Evolutionary conservation across 306 rosid genomes (phyloP).

Genomic region (Fragaria iinumae): DNA sequence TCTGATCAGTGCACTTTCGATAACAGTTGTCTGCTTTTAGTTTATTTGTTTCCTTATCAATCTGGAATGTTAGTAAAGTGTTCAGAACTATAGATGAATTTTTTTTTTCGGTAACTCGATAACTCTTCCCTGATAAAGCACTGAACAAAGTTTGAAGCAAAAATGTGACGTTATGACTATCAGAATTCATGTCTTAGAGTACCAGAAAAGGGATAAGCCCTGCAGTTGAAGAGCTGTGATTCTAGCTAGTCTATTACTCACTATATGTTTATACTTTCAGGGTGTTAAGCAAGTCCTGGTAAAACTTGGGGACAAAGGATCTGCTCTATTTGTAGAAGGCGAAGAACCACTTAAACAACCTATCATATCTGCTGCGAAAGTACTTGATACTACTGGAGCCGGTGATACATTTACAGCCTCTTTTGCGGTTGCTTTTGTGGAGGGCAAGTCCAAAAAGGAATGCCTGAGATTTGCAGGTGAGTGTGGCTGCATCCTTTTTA

Average conservation of each 20-base stretch:
- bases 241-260: neutral
- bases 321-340: conserved; percentile 76
- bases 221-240: neutral
- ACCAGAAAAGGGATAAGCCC: neutral
- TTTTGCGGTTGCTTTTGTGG: conserved; percentile 84
- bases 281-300: conserved; percentile 88
- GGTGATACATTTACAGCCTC: conserved; percentile 94
- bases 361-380: conserved; percentile 52
- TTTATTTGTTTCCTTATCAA: neutral
- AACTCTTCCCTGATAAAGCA: neutral
- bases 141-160: neutral
- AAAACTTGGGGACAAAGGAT: conserved; percentile 83
- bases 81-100: neutral
- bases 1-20: neutral
- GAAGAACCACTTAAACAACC: conserved; percentile 78
- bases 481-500: conserved; percentile 3
- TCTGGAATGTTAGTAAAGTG: neutral
- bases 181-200: neutral
- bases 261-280: conserved; percentile 39
- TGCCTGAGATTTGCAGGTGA: conserved; percentile 79
- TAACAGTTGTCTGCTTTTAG: neutral
- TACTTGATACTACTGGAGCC: conserved; percentile 88
- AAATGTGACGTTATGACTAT: neutral
- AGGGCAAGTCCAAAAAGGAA: conserved; percentile 70
- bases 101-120: neutral